A percentile compares a stretch with the other conserved stretches of the same genome.
phyloP scores from a whole-genome alignment of 169 alveolate genomes.

The Plasmodium inui region DNA sequence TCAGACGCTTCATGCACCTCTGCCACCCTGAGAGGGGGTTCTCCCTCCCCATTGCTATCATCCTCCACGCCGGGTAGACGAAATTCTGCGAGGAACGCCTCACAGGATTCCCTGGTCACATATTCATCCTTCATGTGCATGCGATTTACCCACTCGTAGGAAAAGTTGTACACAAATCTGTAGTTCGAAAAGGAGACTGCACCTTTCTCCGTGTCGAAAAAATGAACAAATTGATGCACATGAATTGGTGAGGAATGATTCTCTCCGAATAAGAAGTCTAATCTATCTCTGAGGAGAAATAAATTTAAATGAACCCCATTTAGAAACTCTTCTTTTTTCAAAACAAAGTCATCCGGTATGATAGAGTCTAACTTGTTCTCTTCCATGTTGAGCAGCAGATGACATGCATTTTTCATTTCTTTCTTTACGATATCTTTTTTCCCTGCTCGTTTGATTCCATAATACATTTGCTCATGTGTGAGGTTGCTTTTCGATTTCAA shows the following conservation, averaged over 20 bases:
- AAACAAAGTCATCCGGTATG: slow-evolving; percentile 67
- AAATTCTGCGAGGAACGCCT: not conserved
- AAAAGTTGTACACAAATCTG: slow-evolving; percentile 24
- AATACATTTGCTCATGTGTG: slow-evolving; percentile 46
- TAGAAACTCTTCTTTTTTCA: slow-evolving; percentile 23
- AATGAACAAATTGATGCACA: slow-evolving; percentile 15
- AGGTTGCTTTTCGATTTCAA: slow-evolving; percentile 23
- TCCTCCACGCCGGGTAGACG: not conserved
- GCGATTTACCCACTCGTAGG: slow-evolving; percentile 58
- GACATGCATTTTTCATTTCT: slow-evolving; percentile 65
- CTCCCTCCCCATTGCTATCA: not conserved
- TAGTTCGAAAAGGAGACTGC: slow-evolving; percentile 33
- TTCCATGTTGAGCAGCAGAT: slow-evolving; percentile 21
- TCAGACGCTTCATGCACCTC: not conserved
- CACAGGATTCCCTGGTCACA: slow-evolving; percentile 1
- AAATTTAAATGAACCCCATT: slow-evolving; percentile 38
- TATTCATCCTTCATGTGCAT: slow-evolving; percentile 26
- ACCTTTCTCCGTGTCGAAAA: slow-evolving; percentile 29
- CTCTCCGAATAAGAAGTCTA: not conserved
- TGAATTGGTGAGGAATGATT: not conserved
- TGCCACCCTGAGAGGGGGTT: not conserved
- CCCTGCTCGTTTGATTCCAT: slow-evolving; percentile 41
- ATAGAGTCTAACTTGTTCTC: not conserved
- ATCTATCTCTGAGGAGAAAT: slow-evolving; percentile 10
- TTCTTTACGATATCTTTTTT: slow-evolving; percentile 48